A percentile compares a stretch with the other conserved stretches of the same genome.
phyloP scores from a whole-genome alignment of 2,329 filamentous ascomycete genomes.

The Fusarium pseudoanthophilum region DNA sequence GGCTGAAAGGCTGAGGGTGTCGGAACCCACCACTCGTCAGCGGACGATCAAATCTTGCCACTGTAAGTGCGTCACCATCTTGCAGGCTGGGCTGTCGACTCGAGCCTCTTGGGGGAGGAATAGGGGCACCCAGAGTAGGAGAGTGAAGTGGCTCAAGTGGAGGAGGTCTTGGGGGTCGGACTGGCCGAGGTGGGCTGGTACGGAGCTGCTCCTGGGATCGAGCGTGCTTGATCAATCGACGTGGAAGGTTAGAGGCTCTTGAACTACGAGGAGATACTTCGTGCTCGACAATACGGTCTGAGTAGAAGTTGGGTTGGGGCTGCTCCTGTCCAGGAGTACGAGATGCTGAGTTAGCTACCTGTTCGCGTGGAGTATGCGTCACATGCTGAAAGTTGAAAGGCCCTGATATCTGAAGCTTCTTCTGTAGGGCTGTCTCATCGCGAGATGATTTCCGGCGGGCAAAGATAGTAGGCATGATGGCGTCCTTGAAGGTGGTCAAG shows the following conservation, averaged over 20 bases:
- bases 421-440: constrained; percentile 49
- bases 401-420: constrained; percentile 66
- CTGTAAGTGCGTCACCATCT: constrained; percentile 53
- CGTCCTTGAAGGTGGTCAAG: constrained; percentile 53
- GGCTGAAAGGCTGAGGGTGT: constrained; percentile 56
- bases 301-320: constrained; percentile 60
- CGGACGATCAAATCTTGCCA: constrained; percentile 54
- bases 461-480: constrained; percentile 63
- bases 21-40: constrained; percentile 58
- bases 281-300: constrained; percentile 31
- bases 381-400: constrained; percentile 76
- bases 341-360: constrained; percentile 54
- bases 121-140: constrained; percentile 51
- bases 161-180: constrained; percentile 53
- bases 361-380: constrained; percentile 65
- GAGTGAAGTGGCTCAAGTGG: constrained; percentile 39
- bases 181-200: constrained; percentile 60
- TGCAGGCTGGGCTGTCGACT: constrained; percentile 64
- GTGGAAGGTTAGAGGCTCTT: constrained; percentile 44
- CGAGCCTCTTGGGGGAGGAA: constrained; percentile 64
- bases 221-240: constrained; percentile 55
- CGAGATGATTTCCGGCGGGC: constrained; percentile 58
- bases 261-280: constrained; percentile 30
- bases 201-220: constrained; percentile 63
- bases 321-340: constrained; percentile 53